phyloP scores from a whole-genome alignment of 1,139 yeast species.

The Scheffersomyces illinoinensis region DNA sequence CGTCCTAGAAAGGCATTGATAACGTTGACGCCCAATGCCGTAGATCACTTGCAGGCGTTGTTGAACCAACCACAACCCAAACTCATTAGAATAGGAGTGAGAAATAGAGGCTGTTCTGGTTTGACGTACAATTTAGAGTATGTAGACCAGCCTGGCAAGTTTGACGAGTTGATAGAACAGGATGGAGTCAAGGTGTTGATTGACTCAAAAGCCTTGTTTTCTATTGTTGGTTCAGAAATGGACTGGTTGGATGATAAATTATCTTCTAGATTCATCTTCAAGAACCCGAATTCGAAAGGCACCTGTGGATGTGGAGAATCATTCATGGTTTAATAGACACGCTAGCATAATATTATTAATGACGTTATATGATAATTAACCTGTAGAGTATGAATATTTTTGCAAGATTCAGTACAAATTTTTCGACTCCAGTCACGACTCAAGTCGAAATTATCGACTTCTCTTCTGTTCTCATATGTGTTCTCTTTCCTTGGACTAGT shows the following conservation, averaged over 20 bases:
- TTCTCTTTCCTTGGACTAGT: no score
- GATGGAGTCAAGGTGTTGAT: slow-evolving; percentile 91
- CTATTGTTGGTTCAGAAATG: slow-evolving; percentile 97
- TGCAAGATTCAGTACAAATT: background rate
- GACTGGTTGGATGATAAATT: slow-evolving; percentile 96
- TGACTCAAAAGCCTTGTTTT: slow-evolving; percentile 92
- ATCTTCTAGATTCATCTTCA: slow-evolving; percentile 84
- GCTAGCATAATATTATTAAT: background rate
- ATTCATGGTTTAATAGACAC: slow-evolving; percentile 70
- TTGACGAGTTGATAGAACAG: slow-evolving; percentile 89
- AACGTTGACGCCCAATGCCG: slow-evolving; percentile 72
- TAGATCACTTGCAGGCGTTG: slow-evolving; percentile 65
- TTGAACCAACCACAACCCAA: slow-evolving; percentile 84
- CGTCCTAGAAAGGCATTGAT: slow-evolving; percentile 89
- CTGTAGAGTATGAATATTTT: background rate
- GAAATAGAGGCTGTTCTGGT: slow-evolving; percentile 95
- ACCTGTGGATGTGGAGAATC: slow-evolving; percentile 99
- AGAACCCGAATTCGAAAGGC: slow-evolving; percentile 94
- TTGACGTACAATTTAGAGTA: slow-evolving; percentile 88
- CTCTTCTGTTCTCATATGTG: no score
- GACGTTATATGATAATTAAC: background rate
- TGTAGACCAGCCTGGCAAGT: slow-evolving; percentile 85
- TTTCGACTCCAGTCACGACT: background rate
- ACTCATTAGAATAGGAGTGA: slow-evolving; percentile 89
- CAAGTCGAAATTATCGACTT: no score